These are phyloP conservation scores for Pythium myriotylum DNA, from an alignment of 352 stramenopile species.

Conservation along the genomic window DNA sequence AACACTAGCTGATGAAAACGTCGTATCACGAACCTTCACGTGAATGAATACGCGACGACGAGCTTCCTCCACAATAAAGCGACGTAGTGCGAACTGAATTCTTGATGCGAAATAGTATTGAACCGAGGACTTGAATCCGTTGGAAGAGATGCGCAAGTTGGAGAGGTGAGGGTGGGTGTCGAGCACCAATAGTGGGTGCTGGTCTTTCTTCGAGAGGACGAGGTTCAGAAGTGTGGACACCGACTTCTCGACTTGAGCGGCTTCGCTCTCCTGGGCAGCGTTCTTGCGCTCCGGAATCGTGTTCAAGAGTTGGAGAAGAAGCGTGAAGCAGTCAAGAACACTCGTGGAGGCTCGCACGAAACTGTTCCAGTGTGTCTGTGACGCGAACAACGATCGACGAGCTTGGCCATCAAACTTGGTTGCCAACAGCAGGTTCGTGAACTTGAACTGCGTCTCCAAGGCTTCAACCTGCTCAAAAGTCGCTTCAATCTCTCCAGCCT, in stretches of 20 bases:
- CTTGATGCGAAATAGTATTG: conserved; percentile 35
- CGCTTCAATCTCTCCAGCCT: conserved; percentile 13
- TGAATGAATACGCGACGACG: conserved; percentile 30
- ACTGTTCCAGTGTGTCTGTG: conserved; percentile 23
- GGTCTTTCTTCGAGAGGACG: conserved; percentile 20
- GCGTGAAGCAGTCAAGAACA: conserved; percentile 34
- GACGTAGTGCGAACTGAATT: conserved; percentile 33
- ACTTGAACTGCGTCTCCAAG: conserved; percentile 31
- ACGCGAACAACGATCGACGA: conserved; percentile 20
- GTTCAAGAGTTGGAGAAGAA: conserved; percentile 33
- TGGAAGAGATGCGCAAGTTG: conserved; percentile 33
- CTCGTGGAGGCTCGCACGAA: conserved; percentile 27
- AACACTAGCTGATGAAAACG: too few species aligned
- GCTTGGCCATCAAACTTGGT: conserved; percentile 27
- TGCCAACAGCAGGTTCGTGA: conserved; percentile 25
- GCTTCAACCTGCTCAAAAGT: conserved; percentile 30
- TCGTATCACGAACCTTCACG: conserved; percentile 17
- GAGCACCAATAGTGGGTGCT: conserved; percentile 33
- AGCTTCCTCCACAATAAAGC: conserved; percentile 33
- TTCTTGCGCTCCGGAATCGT: conserved; percentile 29
- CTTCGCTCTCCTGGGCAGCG: conserved; percentile 25
- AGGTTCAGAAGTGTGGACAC: conserved; percentile 28
- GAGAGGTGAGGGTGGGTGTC: conserved; percentile 35
- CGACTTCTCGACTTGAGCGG: conserved; percentile 31
- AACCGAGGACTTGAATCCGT: conserved; percentile 29